Evolutionary conservation across 768 basidiomycete genomes (phyloP).

Genomic region (Lentinus tigrinus): DNA sequence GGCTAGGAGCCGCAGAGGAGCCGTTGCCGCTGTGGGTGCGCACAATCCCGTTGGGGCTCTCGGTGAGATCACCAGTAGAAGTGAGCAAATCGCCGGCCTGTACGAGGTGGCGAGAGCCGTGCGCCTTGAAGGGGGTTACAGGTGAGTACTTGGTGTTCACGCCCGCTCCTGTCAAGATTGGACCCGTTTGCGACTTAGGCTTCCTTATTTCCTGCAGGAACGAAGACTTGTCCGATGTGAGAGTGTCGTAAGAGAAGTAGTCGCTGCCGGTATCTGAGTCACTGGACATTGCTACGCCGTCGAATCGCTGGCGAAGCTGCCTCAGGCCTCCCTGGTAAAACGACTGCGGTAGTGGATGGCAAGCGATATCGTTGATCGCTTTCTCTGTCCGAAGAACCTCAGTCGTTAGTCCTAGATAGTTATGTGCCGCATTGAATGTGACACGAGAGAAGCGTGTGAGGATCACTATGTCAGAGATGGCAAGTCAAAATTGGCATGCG

Average conservation of each 20-base stretch:
- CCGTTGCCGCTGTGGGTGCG: slow-evolving; percentile 17
- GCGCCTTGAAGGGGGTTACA: slow-evolving; percentile 23
- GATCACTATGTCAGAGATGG: slow-evolving; percentile 55
- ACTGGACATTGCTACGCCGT: slow-evolving; percentile 44
- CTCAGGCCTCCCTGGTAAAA: slow-evolving; percentile 94
- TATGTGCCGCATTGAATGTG: slow-evolving; percentile 96
- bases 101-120: slow-evolving; percentile 53
- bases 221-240: slow-evolving; percentile 18
- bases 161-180: not conserved
- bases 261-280: slow-evolving; percentile 51
- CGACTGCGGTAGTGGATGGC: slow-evolving; percentile 85
- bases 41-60: slow-evolving; percentile 34
- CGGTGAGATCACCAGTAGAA: slow-evolving; percentile 48
- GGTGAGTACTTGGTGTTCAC: slow-evolving; percentile 14
- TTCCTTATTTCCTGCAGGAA: slow-evolving; percentile 21
- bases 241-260: slow-evolving; percentile 45
- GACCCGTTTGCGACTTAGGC: slow-evolving; percentile 25
- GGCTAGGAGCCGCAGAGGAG: slow-evolving; percentile 10
- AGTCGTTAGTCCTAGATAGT: slow-evolving; percentile 90
- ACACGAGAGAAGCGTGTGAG: slow-evolving; percentile 95
- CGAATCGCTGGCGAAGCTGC: slow-evolving; percentile 88
- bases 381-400: slow-evolving; percentile 97
- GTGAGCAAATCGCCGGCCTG: slow-evolving; percentile 79
- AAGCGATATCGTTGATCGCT: slow-evolving; percentile 95
- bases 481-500: too few relatives aligned